These are phyloP conservation scores for Lolium perenne DNA, from an alignment of 176 grass and related monocot species.

Conservation along the genomic window DNA sequence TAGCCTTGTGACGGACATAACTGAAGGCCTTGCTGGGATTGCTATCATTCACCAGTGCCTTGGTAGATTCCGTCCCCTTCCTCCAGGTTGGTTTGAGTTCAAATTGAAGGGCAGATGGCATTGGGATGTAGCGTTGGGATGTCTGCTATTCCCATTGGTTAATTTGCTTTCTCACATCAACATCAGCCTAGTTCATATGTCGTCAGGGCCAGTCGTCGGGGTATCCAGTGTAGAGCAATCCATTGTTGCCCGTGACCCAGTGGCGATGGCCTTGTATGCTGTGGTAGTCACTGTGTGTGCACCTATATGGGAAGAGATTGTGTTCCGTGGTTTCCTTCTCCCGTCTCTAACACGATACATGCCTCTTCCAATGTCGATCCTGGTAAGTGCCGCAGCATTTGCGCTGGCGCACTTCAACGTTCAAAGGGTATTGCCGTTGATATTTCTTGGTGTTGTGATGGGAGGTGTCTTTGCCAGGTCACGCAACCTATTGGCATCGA, in stretches of 20 bases:
- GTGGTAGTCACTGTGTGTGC: constrained; percentile 87
- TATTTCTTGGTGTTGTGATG: constrained; percentile 96
- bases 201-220: constrained; percentile 51
- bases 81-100: constrained; percentile 88
- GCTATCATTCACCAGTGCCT: constrained; percentile 91
- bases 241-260: constrained; percentile 79
- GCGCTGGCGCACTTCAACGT: constrained; percentile 91
- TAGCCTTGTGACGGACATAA: constrained; percentile 87
- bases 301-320: constrained; percentile 95
- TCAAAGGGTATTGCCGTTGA: constrained; percentile 83
- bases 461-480: constrained; percentile 85
- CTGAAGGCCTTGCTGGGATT: constrained; percentile 88
- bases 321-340: constrained; percentile 96
- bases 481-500: constrained; percentile 73
- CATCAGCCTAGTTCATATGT: constrained; percentile 66
- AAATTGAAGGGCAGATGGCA: constrained; percentile 79
- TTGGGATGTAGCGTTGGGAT: constrained; percentile 75
- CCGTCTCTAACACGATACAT: constrained; percentile 93
- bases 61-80: constrained; percentile 85
- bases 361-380: constrained; percentile 72
- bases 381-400: constrained; percentile 79
- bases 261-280: constrained; percentile 87
- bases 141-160: constrained; percentile 82
- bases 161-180: constrained; percentile 93
- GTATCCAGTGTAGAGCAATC: constrained; percentile 97